Conservation (phyloP, 768 basidiomycete species). For the Rubroboletus satanas region DNA sequence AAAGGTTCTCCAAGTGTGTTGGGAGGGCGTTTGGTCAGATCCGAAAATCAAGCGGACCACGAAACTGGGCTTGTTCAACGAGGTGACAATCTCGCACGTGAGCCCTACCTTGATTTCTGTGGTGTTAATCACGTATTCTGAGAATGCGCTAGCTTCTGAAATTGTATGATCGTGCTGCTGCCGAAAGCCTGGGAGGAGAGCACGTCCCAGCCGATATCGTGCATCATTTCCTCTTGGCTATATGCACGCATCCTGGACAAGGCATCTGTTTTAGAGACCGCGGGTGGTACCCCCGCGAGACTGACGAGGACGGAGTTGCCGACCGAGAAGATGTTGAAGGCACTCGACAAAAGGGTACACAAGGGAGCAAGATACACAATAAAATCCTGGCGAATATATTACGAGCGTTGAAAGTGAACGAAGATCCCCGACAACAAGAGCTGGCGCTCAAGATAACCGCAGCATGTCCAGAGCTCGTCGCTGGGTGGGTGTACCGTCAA, state of each 20-base stretch:
- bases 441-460: conserved; percentile 75
- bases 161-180: conserved; percentile 59
- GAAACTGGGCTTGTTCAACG: conserved; percentile 71
- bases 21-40: conserved; percentile 77
- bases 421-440: conserved; percentile 82
- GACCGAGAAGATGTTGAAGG: conserved; percentile 37
- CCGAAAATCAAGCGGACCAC: conserved; percentile 63
- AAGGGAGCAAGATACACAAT: conserved; percentile 63
- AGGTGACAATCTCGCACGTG: conserved; percentile 62
- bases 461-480: conserved; percentile 83
- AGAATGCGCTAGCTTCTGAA: conserved; percentile 52
- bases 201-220: conserved; percentile 72
- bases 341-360: conserved; percentile 29
- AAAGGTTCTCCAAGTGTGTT: conserved; percentile 67
- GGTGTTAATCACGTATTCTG: not conserved
- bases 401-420: conserved; percentile 77
- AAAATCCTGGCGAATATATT: conserved; percentile 77
- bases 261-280: conserved; percentile 87
- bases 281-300: conserved; percentile 86
- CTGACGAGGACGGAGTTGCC: conserved; percentile 36
- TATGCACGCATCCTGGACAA: conserved; percentile 74
- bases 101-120: conserved; percentile 9
- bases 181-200: conserved; percentile 48
- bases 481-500: conserved; percentile 48
- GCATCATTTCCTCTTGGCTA: conserved; percentile 83